Conservation (phyloP, 2,329 filamentous ascomycete species). For the Monosporascus sp. region DNA sequence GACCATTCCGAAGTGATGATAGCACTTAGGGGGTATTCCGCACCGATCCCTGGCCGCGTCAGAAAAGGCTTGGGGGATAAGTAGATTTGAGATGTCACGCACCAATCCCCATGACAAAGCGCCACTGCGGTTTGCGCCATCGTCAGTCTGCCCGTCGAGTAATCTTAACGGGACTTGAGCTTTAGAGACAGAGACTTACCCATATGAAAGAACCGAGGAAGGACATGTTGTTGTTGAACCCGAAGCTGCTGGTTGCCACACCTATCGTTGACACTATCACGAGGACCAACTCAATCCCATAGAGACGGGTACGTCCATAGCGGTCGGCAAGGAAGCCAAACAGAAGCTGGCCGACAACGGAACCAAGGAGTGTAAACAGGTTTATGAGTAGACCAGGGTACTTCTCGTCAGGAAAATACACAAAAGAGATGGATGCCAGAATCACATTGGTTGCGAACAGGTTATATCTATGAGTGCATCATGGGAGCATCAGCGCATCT, state of each 20-base stretch:
- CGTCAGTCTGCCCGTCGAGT: conserved; percentile 20
- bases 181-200: conserved; percentile 21
- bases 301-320: conserved; percentile 49
- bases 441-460: conserved; percentile 51
- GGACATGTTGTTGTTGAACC: conserved; percentile 16
- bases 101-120: conserved; percentile 16
- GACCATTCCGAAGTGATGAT: conserved; percentile 64
- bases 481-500: background rate
- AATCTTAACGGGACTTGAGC: too few species aligned
- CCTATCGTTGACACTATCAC: conserved; percentile 54
- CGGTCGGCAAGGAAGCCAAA: conserved; percentile 51
- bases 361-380: conserved; percentile 46
- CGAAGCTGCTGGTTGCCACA: conserved; percentile 16
- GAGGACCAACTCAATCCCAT: conserved; percentile 51
- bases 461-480: conserved; percentile 38
- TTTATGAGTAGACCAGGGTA: conserved; percentile 39
- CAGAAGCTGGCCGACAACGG: conserved; percentile 44
- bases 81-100: background rate
- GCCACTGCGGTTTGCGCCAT: conserved; percentile 18
- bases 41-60: background rate
- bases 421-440: conserved; percentile 45
- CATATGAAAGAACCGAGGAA: conserved; percentile 46
- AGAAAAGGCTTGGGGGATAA: background rate
- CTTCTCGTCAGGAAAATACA: conserved; percentile 43
- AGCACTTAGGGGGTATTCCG: conserved; percentile 58